Conservation (phyloP, 1,284 basidiomycete genomes). For the Ustilago sp. region DNA sequence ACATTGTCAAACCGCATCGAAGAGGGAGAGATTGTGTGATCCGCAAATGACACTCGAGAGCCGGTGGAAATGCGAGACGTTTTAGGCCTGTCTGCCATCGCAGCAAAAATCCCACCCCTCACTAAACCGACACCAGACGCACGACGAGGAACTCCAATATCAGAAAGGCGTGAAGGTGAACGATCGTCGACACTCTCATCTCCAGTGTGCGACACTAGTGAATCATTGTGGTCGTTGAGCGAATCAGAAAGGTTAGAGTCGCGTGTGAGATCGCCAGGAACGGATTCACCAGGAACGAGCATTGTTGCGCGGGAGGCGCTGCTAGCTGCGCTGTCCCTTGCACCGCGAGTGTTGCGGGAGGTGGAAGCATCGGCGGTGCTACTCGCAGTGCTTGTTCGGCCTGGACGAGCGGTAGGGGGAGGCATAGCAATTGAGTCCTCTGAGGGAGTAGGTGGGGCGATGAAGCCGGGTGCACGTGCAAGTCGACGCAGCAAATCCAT, state of each 20-base stretch:
- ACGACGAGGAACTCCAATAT: slow-evolving; percentile 44
- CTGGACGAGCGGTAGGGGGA: slow-evolving; percentile 21
- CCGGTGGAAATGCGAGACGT: slow-evolving; percentile 30
- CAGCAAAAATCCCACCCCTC: slow-evolving; percentile 48
- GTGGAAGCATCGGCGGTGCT: slow-evolving; percentile 18
- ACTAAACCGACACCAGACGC: slow-evolving; percentile 30
- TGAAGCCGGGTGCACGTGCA: slow-evolving; percentile 47
- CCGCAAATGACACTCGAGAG: slow-evolving; percentile 45
- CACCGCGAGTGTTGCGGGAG: slow-evolving; percentile 10
- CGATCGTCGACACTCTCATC: slow-evolving; percentile 30
- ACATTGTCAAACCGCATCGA: slow-evolving; percentile 40
- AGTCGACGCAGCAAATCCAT: slow-evolving; percentile 50
- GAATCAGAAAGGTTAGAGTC: slow-evolving; percentile 44
- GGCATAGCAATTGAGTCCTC: slow-evolving; percentile 46
- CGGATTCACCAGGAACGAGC: slow-evolving; percentile 44
- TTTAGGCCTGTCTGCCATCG: slow-evolving; percentile 36
- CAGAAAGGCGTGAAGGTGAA: slow-evolving; percentile 32
- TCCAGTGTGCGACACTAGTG: neutral
- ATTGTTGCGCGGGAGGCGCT: slow-evolving; percentile 29
- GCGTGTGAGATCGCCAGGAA: slow-evolving; percentile 52
- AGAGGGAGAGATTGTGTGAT: slow-evolving; percentile 17
- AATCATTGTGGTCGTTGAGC: slow-evolving; percentile 8
- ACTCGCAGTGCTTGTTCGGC: slow-evolving; percentile 27
- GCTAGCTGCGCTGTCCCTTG: slow-evolving; percentile 30
- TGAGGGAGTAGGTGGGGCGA: slow-evolving; percentile 41